Evolutionary conservation across 176 grass and related monocot genomes (phyloP), one percentile per base, ranked within the genome.

Genomic region (Rhipidocladum racemiflorum): DNA sequence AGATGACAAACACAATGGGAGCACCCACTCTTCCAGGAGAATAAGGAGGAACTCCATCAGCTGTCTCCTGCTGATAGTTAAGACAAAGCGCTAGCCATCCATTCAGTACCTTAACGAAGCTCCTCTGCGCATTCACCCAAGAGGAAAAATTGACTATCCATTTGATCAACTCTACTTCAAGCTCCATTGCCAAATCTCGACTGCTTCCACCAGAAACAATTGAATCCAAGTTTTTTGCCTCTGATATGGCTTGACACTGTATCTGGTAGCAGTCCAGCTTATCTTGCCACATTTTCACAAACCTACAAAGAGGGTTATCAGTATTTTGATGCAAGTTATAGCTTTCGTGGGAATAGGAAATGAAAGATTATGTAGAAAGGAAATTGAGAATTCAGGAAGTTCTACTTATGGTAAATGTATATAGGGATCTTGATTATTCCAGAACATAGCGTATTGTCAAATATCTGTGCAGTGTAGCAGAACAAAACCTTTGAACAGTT

Each of bases 11-110:
- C 24, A 99, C 84, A 27, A 88, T 83, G 3, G 97, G 97, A 36
- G 91, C 93, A 43, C 93, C 97, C 14, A 88, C 83, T 65, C 89
- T 91, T 63, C 88, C 79, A 42, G 96, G 92, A 36, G 95, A 98
- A 83, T 69, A 91, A 8, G 95, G 87, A 65, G 85, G 79, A 51
- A 81, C 67, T 55, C 92, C 89, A 70, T 95, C 89, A 0, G 61
- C 76, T 12, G 83, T 93, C 75, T 79, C 91, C 24, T 71, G 50
- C 43, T 90, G 81, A 13, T 86, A 86, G 74, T 91, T 88, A 11
- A 99, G 89, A 84, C 93, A 94, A n/a, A 96, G 86, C 17, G 81
- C 77, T 7, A 96, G 89, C 97, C 97, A 99, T 51, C 97, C 93
- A 76, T 96, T 99, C 65, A 99, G 48, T 2, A 93, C 89, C 67